Evolutionary conservation across 108 stramenopile species (phyloP), one percentile per base, ranked within the genome.

Genomic region (Bacterosira constricta): DNA sequence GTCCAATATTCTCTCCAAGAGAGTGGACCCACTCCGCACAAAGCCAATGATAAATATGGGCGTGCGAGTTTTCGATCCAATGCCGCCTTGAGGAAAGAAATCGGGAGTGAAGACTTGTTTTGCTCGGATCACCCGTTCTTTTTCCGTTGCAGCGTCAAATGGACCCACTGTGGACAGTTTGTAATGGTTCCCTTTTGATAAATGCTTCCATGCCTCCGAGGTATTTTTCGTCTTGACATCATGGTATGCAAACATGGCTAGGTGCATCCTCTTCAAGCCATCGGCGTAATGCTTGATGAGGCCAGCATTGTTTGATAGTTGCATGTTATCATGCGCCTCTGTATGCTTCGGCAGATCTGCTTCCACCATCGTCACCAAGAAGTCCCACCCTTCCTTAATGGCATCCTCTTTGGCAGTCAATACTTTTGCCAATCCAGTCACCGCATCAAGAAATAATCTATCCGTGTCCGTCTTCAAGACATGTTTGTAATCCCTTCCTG

Each of bases 1-100:
- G 74, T 90, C 95, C 30, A 96, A 65, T 15, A 96, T 89, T 45
- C 89, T 70, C 50, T 96, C 95, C 61, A 96, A 47, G 12, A 96
- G 76, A 18, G 95, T 96, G 2, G 91, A 92, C 36, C 95, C 95
- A 57, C 86, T 86, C 27, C 95, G 60, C 8, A 88, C 88, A 79
- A 96, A 91, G 8, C 95, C 95, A 77, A 96, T 87, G 53, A 96
- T 86, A 64, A 96, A 96, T 41, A 96, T 90, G 20, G 90, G 94
- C 17, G 61, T 68, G 5, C 64, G 46, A 15, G 86, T 69, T 42
- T 78, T 21, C 31, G 88, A 90, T 23, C 90, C 90, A 25, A 91
- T 79, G 0, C 65, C 74, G 0, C 65, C 74, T 39, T 65, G 45
- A 8, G 93, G 89, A 68, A 85, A 94, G 61, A 94, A 94, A 1